Evolutionary conservation across 2,329 filamentous ascomycete species (phyloP), one percentile per base, ranked within the genome.

Genomic region (Neophaeococcomyces aloes): DNA sequence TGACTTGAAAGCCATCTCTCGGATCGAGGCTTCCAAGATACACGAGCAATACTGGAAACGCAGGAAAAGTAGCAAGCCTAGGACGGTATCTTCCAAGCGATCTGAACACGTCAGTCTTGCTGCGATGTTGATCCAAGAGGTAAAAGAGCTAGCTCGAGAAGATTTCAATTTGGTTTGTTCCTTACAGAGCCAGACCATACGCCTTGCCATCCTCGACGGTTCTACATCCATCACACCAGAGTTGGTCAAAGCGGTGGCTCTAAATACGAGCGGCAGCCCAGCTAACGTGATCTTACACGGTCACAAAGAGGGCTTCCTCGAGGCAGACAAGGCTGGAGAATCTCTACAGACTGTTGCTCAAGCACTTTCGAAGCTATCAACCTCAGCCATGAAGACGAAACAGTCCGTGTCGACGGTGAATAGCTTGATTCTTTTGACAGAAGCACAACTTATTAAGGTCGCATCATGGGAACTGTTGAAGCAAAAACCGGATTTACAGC

Each of bases 281-380:
- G 51, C 56, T 5, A 49, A 47, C 34, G 45, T 68, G 2, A 66
- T 68, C 30, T 27, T 61, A 38, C 53, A 54, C 15, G 66, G 65
- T 2, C 41, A 63, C 11, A 57, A 66, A n/a, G 50, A 56, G 2
- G 59, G 60, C 4, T 51, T 46, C n/a, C 42, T 68, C 4, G 45
- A 57, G 3, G 56, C 55, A 19, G 64, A 66, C 29, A 66, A 66
- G 45, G 63, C 63, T 19, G 64, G 64, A 10, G 50, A 63, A 15
- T 66, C 70, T 46, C 54, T 71, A n/a, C 64, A 68, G 44, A 51
- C 64, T 2, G 55, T 69, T 4, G 65, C 68, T 1, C 66, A 65
- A 44, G 61, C 56, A 2, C 47, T 70, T 10, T 40, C 48, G 8
- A 53, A 49, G 37, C 33, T 56, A 19, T 50, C 49, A 35, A 30